Evolutionary conservation across 1,284 basidiomycete species (phyloP), one percentile per base, ranked within the genome.

Genomic region (Marasmius oreades): DNA sequence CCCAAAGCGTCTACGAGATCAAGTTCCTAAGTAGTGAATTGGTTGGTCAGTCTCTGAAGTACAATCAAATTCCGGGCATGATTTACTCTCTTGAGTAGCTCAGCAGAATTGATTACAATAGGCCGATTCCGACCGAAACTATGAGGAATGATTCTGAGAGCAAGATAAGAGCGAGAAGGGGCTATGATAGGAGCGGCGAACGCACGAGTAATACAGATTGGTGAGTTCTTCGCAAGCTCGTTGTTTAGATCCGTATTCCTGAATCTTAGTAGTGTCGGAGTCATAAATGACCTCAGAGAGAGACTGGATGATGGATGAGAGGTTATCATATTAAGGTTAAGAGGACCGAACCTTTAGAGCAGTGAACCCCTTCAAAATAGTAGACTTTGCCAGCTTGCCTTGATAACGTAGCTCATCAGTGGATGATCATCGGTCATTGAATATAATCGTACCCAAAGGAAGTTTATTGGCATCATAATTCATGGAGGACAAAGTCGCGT

Each of bases 381-480:
- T 84, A 5, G 74, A 70, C 64, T 83, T 84, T 4, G 78, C 76
- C 36, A 80, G 73, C 70, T 82, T 84, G 46, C 82, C 81, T 83
- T 52, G 43, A 56, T 37, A 45, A 16, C 16, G 47, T 1, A 14
- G 26, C 10, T 6, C 10, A 14, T 31, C 33, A 18, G 36, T n/a
- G 28, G 64, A 23, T 59, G 28, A 28, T 18, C 20, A 31, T 33
- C 10, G 20, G 14, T 50, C 11, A 43, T 33, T 18, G 20, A 37
- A 43, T 11, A 18, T 44, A 24, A 59, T 60, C 54, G 58, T 70
- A 74, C 81, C 84, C 10, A 87, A 77, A 14, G 85, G 85, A 22
- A 87, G 73, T 64, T 88, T 88, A 62, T 82, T 82, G 3, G 82
- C 84, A 63, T 88, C 85, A 62, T 88, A 88, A 63, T 86, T 85